Percentiles rank a stretch among this genome's conserved stretches.
These are phyloP conservation scores for Buddleja alternifolia DNA, from an alignment of 257 asterid species.

Conservation along the genomic window DNA sequence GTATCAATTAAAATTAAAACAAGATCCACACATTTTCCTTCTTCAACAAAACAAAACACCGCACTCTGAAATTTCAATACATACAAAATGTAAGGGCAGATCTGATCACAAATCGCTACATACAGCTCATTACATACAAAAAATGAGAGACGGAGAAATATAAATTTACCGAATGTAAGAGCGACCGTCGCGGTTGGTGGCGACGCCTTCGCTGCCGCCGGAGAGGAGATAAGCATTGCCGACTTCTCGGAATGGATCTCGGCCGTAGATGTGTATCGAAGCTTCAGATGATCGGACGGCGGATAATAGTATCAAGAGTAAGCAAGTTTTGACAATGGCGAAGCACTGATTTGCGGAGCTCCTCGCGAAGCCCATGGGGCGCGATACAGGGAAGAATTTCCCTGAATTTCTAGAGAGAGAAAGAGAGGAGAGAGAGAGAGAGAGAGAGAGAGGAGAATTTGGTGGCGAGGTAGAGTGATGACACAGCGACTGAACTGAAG, in stretches of 20 bases:
- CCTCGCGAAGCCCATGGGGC: slow-evolving; percentile 61
- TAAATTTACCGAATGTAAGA: slow-evolving; percentile 75
- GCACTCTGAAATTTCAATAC: slow-evolving; percentile 18
- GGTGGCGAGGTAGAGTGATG: slow-evolving; percentile 46
- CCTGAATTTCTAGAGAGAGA: slow-evolving; percentile 38
- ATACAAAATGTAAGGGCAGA: slow-evolving; percentile 35
- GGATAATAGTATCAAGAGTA: slow-evolving; percentile 35
- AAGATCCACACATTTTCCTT: slow-evolving; percentile 1
- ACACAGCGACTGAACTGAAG: slow-evolving; percentile 29
- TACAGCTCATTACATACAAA: neutral
- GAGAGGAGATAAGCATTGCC: slow-evolving; percentile 90
- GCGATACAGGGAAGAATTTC: slow-evolving; percentile 31
- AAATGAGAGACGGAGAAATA: slow-evolving; percentile 10
- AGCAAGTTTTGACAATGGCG: slow-evolving; percentile 39
- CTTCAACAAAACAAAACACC: slow-evolving; percentile 10
- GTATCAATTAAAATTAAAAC: neutral
- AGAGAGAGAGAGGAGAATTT: slow-evolving; percentile 44
- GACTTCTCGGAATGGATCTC: slow-evolving; percentile 91
- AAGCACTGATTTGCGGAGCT: slow-evolving; percentile 43
- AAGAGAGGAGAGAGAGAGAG: slow-evolving; percentile 35
- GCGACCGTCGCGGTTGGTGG: slow-evolving; percentile 50
- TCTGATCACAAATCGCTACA: slow-evolving; percentile 36
- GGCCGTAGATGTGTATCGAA: slow-evolving; percentile 79
- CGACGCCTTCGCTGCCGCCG: slow-evolving; percentile 97
- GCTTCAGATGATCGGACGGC: slow-evolving; percentile 67